phyloP scores from a whole-genome alignment of 75 land plant genomes.

The Ceratopteris richardii region DNA sequence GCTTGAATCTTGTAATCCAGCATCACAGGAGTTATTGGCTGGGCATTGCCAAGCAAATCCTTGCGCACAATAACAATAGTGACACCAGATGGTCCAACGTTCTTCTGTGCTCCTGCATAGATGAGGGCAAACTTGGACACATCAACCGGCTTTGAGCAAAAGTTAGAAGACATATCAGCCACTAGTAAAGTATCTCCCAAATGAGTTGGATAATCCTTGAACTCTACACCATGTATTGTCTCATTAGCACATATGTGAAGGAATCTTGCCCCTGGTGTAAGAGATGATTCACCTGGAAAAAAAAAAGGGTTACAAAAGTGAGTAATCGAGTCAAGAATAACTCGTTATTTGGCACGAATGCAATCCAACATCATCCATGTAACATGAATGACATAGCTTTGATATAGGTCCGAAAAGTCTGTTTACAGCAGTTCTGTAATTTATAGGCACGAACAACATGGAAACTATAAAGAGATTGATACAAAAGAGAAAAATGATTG shows the following conservation, averaged over 20 bases:
- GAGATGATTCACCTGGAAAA: constrained; percentile 25
- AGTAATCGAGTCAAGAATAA: no score
- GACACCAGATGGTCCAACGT: constrained; percentile 91
- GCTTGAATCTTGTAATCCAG: constrained; percentile 90
- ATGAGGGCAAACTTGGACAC: constrained; percentile 77
- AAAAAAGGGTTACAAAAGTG: no score
- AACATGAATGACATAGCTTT: no score
- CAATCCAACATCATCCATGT: no score
- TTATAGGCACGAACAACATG: no score
- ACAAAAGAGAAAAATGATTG: no score
- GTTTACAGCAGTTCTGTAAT: no score
- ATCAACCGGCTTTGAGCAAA: constrained; percentile 99
- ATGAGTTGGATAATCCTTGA: constrained; percentile 67
- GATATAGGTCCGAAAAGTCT: no score
- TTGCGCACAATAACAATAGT: constrained; percentile 76
- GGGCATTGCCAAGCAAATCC: constrained; percentile 75
- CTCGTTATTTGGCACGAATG: no score
- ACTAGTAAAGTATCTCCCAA: constrained; percentile 36
- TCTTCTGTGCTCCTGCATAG: constrained; percentile 98
- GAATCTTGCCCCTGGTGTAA: constrained; percentile 58
- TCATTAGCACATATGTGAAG: constrained; percentile 95
- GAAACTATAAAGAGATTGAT: no score
- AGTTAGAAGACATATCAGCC: constrained; percentile 96
- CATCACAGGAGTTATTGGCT: constrained; percentile 78
- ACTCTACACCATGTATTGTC: constrained; percentile 97